Percentiles rank a stretch among this genome's conserved stretches.
Evolutionary conservation across 495 filamentous ascomycete genomes (phyloP).

Genomic region (Penicillium samsonianum): DNA sequence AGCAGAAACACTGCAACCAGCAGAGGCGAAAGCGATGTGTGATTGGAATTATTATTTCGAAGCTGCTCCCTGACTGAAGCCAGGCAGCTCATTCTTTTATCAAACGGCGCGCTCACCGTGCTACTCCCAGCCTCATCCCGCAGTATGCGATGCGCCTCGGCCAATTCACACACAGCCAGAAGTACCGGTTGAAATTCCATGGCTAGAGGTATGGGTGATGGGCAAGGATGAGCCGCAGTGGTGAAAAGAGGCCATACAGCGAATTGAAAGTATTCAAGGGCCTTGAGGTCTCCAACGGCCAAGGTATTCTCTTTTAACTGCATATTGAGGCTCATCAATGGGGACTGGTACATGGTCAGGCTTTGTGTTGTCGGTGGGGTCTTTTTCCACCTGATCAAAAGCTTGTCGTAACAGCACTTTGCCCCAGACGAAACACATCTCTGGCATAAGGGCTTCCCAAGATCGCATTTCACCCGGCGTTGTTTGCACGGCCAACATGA

Average conservation of each 20-base stretch:
- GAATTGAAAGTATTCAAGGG: constrained; percentile 23
- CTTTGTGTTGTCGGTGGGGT: constrained; percentile 16
- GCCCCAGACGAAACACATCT: constrained; percentile 35
- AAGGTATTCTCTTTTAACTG: constrained; percentile 15
- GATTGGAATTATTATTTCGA: constrained; percentile 12
- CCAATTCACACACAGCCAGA: constrained; percentile 32
- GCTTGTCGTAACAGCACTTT: constrained; percentile 38
- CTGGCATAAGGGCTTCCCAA: constrained; percentile 29
- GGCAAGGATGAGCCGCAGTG: constrained; percentile 29
- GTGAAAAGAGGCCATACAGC: constrained; percentile 23
- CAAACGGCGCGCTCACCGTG: background rate
- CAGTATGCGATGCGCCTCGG: constrained; percentile 32
- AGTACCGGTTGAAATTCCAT: constrained; percentile 28
- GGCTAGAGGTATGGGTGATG: constrained; percentile 30
- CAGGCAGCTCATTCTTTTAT: constrained; percentile 19
- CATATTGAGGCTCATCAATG: constrained; percentile 9
- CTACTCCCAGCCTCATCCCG: constrained; percentile 11
- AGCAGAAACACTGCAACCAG: constrained; percentile 41
- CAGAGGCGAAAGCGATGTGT: constrained; percentile 21
- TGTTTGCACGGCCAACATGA: constrained; percentile 45
- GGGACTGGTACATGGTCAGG: constrained; percentile 27
- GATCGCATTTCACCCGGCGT: constrained; percentile 40
- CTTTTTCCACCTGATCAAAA: constrained; percentile 35
- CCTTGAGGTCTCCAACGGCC: constrained; percentile 13
- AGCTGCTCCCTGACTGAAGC: constrained; percentile 20